Percentiles rank a stretch among this genome's conserved stretches.
phyloP scores from a whole-genome alignment of 768 basidiomycete species.

The Russula griseocarnosa region DNA sequence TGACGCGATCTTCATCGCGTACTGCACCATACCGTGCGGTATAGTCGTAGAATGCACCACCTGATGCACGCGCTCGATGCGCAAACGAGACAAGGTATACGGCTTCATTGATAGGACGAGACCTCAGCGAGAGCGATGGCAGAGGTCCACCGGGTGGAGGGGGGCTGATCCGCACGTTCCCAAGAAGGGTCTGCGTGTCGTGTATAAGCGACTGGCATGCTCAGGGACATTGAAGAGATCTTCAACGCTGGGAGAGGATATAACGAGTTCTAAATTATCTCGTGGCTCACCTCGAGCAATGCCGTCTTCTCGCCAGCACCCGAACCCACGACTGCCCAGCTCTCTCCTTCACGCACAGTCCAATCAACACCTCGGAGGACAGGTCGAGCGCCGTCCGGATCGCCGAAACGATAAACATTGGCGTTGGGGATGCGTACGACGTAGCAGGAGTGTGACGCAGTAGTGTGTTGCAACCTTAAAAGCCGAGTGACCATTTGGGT shows the following conservation, averaged over 20 bases:
- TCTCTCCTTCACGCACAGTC: constrained; percentile 58
- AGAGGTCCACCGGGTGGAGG: constrained; percentile 68
- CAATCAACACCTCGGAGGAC: constrained; percentile 54
- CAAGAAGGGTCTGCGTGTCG: constrained; percentile 53
- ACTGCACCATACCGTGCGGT: constrained; percentile 89
- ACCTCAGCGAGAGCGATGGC: constrained; percentile 54
- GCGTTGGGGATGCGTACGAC: constrained; percentile 41
- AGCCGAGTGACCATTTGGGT: not conserved
- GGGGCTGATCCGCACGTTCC: constrained; percentile 67
- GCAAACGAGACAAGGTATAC: constrained; percentile 65
- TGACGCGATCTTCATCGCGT: constrained; percentile 76
- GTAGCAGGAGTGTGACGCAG: not conserved
- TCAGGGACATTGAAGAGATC: not conserved
- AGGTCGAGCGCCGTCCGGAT: constrained; percentile 43
- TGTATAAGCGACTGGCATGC: not conserved
- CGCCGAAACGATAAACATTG: constrained; percentile 58
- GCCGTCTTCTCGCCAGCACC: constrained; percentile 58
- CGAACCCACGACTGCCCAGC: constrained; percentile 72
- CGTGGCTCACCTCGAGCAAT: constrained; percentile 56
- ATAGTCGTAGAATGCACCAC: constrained; percentile 85
- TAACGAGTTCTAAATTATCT: not conserved
- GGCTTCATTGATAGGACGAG: constrained; percentile 41
- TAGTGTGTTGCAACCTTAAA: not conserved
- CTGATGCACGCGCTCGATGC: constrained; percentile 51
- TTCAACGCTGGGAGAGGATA: not conserved